Conservation (phyloP, 768 basidiomycete species). For the Rhizopogon vinicolor region DNA sequence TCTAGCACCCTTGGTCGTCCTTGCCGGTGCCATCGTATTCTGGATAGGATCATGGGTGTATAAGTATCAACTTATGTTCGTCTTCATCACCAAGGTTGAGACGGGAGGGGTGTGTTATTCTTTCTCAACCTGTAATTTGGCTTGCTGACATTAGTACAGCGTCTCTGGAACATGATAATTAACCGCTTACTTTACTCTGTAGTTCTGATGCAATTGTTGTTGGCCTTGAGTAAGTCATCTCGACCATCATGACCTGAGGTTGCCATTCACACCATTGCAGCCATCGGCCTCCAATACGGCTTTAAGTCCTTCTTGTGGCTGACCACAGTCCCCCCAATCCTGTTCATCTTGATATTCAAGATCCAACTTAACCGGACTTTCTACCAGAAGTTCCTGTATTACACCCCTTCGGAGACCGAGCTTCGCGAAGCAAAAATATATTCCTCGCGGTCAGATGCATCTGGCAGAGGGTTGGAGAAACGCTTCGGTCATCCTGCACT, state of each 20-base stretch:
- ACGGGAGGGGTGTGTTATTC: conserved; percentile 75
- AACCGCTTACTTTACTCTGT: conserved; percentile 81
- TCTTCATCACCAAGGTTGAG: conserved; percentile 84
- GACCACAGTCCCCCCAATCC: conserved; percentile 79
- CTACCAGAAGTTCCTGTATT: conserved; percentile 70
- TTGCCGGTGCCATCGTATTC: conserved; percentile 81
- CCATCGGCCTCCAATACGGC: conserved; percentile 78
- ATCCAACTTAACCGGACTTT: conserved; percentile 71
- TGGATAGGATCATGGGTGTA: conserved; percentile 87
- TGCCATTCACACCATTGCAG: conserved; percentile 32
- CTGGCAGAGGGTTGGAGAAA: conserved; percentile 73
- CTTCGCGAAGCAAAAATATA: conserved; percentile 69
- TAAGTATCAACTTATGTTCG: conserved; percentile 98
- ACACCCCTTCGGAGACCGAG: conserved; percentile 78
- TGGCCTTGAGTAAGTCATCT: conserved; percentile 72
- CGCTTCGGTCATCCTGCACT: conserved; percentile 96
- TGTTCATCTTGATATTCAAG: conserved; percentile 82
- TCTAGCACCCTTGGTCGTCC: conserved; percentile 82
- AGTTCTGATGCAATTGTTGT: conserved; percentile 82
- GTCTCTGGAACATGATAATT: conserved; percentile 90
- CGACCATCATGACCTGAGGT: neutral
- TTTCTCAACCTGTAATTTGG: neutral
- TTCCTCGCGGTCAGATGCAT: conserved; percentile 70
- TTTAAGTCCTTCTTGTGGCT: conserved; percentile 77
- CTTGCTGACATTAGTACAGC: conserved; percentile 37